Conservation (phyloP, 2,329 filamentous ascomycete species). For the Lasiodiplodia sp. region DNA sequence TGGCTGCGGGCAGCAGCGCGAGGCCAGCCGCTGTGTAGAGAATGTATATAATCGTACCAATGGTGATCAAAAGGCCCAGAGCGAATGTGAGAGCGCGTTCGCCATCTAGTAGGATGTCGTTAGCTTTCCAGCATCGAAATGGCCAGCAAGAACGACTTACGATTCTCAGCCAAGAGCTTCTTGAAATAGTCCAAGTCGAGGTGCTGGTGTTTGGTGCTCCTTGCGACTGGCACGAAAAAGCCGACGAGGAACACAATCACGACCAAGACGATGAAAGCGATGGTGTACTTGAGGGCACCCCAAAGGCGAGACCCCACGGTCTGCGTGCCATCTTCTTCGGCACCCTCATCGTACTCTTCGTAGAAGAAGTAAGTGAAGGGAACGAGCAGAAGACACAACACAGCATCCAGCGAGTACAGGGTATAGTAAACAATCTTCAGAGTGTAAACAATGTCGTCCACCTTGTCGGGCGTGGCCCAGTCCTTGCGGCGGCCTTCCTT, state of each 20-base stretch:
- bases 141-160: constrained; percentile 51
- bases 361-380: constrained; percentile 99
- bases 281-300: constrained; percentile 89
- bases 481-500: constrained; percentile 85
- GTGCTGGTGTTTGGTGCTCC: constrained; percentile 66
- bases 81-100: constrained; percentile 92
- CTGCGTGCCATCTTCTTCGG: constrained; percentile 79
- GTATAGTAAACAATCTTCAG: constrained; percentile 91
- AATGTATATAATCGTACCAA: constrained; percentile 86
- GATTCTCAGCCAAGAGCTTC: constrained; percentile 80
- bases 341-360: constrained; percentile 94
- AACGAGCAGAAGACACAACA: constrained; percentile 87
- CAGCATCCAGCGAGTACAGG: constrained; percentile 87
- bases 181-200: constrained; percentile 93
- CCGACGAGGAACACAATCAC: constrained; percentile 87
- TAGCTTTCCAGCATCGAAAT: not conserved
- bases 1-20: constrained; percentile 84
- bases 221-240: constrained; percentile 88
- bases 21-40: constrained; percentile 90
- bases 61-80: constrained; percentile 83
- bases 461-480: constrained; percentile 86
- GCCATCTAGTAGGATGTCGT: constrained; percentile 62
- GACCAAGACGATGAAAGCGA: constrained; percentile 81
- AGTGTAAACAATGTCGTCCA: constrained; percentile 79
- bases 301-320: constrained; percentile 74